These are phyloP conservation scores for Cymbopogon citratus DNA, from an alignment of 176 grass and related monocot genomes.

Conservation along the genomic window DNA sequence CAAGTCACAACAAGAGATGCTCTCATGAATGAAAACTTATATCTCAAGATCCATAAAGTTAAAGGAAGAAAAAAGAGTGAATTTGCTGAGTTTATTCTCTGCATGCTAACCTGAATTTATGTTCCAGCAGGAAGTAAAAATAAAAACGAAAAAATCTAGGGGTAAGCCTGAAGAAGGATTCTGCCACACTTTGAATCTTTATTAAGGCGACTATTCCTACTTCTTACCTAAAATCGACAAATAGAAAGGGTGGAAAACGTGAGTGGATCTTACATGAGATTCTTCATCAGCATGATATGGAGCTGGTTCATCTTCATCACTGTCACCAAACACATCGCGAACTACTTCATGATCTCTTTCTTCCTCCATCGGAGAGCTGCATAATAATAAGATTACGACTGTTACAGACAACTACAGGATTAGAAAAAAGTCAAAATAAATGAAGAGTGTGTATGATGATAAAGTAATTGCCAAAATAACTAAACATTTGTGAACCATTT, in stretches of 20 bases:
- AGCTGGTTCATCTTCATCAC: conserved; percentile 85
- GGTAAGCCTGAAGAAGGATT: background rate
- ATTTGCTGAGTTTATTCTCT: background rate
- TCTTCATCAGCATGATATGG: conserved; percentile 61
- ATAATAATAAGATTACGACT: conserved; percentile 28
- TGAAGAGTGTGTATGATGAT: background rate
- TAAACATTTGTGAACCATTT: background rate
- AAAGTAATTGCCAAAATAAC: conserved; percentile 8
- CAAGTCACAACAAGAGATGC: background rate
- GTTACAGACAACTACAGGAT: conserved; percentile 7
- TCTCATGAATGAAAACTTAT: background rate
- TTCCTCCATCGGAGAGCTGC: conserved; percentile 39
- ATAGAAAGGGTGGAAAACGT: background rate
- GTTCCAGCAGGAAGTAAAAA: background rate
- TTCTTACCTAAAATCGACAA: background rate
- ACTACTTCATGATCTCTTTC: conserved; percentile 77
- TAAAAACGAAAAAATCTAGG: background rate
- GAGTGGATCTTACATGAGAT: conserved; percentile 58
- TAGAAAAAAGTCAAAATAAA: conserved; percentile 1
- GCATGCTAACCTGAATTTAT: background rate
- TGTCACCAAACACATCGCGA: conserved; percentile 85
- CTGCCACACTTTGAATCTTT: background rate
- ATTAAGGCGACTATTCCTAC: background rate
- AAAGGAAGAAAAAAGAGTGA: background rate
- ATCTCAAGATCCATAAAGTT: conserved; percentile 2